Evolutionary conservation across 441 rosid species (phyloP).

Genomic region (Erodium trifolium): DNA sequence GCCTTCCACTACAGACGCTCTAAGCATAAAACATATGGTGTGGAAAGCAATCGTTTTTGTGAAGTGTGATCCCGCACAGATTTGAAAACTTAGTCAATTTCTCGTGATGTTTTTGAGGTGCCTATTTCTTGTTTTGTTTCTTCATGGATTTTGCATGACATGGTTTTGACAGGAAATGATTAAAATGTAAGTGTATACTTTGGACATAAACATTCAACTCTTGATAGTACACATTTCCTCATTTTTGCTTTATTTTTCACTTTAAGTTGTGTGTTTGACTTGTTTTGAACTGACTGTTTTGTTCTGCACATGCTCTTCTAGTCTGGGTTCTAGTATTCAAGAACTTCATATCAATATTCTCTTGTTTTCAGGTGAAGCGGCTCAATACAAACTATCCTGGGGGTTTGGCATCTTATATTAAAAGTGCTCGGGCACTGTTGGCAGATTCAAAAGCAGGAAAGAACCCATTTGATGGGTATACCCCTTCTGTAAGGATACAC

Average conservation of each 20-base stretch:
- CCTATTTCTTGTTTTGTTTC: too few relatives aligned
- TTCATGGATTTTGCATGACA: too few relatives aligned
- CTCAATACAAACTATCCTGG: constrained; percentile 83
- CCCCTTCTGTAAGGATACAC: constrained; percentile 62
- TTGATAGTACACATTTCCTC: neutral
- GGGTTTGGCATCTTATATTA: constrained; percentile 63
- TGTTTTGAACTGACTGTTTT: too few relatives aligned
- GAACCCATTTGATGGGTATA: constrained; percentile 92
- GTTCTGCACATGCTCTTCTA: neutral
- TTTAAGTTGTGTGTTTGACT: neutral
- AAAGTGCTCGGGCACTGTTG: constrained; percentile 69
- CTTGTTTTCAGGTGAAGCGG: constrained; percentile 45
- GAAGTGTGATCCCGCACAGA: too few relatives aligned
- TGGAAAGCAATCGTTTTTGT: neutral
- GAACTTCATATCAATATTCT: neutral
- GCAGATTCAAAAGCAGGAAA: constrained; percentile 85
- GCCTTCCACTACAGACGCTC: too few relatives aligned
- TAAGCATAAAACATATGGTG: neutral
- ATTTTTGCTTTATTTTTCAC: neutral
- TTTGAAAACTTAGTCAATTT: too few relatives aligned
- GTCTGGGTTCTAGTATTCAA: neutral
- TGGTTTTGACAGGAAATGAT: too few relatives aligned
- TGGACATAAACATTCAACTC: too few relatives aligned
- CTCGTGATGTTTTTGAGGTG: too few relatives aligned
- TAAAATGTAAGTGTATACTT: too few relatives aligned